A percentile compares a stretch with the other conserved stretches of the same genome.
Conservation (phyloP, 2,329 filamentous ascomycete genomes). For the Fusarium armeniacum region DNA sequence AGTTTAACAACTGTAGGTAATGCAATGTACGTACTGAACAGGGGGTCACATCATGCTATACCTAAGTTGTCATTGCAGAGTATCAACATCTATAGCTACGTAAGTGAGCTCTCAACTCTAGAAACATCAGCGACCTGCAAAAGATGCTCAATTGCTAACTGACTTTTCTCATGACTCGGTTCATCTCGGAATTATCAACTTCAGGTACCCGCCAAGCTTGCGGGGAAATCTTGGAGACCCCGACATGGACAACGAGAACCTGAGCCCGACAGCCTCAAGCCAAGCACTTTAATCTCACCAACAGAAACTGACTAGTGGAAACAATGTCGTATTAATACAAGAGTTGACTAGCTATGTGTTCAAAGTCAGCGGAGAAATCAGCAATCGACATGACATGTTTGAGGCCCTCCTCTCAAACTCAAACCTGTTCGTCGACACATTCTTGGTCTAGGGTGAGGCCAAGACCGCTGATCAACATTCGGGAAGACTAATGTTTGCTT, state of each 20-base stretch:
- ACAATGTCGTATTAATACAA: constrained; percentile 6
- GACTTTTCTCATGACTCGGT: constrained; percentile 6
- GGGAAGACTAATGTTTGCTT: constrained; percentile 32
- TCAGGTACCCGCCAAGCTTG: constrained; percentile 32
- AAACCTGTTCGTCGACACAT: constrained; percentile 7
- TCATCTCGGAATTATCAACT: constrained; percentile 12
- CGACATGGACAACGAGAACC: constrained; percentile 26
- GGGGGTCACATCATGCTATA: neutral
- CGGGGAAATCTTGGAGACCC: constrained; percentile 35
- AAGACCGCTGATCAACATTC: constrained; percentile 30
- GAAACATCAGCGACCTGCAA: neutral
- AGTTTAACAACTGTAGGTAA: no score
- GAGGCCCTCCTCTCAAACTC: constrained; percentile 23
- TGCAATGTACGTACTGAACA: no score
- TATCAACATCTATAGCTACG: neutral
- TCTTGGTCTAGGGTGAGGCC: constrained; percentile 36
- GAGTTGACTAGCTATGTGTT: neutral
- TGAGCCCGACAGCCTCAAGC: neutral
- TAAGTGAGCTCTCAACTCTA: neutral
- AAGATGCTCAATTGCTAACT: neutral
- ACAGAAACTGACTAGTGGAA: constrained; percentile 1
- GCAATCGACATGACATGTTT: constrained; percentile 20
- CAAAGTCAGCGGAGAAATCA: constrained; percentile 8
- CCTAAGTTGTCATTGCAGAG: neutral
- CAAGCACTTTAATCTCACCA: neutral